Evolutionary conservation across 2,329 filamentous ascomycete species (phyloP).

Genomic region (Pyrenochaeta sp.): DNA sequence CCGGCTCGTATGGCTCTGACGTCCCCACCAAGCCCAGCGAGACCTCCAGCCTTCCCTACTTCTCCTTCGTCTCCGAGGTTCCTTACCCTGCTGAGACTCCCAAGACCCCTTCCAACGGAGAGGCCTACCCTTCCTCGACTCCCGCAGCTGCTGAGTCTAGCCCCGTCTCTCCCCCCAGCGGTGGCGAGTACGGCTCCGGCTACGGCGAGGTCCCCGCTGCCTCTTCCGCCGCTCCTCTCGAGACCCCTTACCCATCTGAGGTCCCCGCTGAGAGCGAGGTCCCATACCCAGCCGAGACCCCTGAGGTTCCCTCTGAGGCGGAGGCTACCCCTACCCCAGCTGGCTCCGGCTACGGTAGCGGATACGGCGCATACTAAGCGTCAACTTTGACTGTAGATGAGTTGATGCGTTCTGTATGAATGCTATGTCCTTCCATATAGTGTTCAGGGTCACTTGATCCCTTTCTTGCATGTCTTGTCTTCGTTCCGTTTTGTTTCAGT

Average conservation of each 20-base stretch:
- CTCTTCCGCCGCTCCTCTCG: slow-evolving; percentile 18
- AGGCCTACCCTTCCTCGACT: slow-evolving; percentile 15
- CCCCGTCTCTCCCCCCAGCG: slow-evolving; percentile 24
- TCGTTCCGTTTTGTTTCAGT: slow-evolving; percentile 25
- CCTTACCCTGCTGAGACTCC: slow-evolving; percentile 17
- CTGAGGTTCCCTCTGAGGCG: slow-evolving; percentile 10
- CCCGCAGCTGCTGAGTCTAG: slow-evolving; percentile 23
- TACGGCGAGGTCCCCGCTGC: slow-evolving; percentile 7
- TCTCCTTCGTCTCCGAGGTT: slow-evolving; percentile 35
- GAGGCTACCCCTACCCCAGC: slow-evolving; percentile 20
- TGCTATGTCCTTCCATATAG: slow-evolving; percentile 10
- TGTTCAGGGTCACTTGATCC: slow-evolving; percentile 29
- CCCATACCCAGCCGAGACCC: slow-evolving; percentile 2
- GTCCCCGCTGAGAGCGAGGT: slow-evolving; percentile 4
- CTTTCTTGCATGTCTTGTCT: slow-evolving; percentile 38
- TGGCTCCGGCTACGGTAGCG: slow-evolving; percentile 24
- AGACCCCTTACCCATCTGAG: slow-evolving; percentile 14
- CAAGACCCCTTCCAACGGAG: slow-evolving; percentile 21
- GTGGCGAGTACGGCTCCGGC: slow-evolving; percentile 11
- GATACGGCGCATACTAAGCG: slow-evolving; percentile 37
- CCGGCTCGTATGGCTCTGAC: slow-evolving; percentile 15
- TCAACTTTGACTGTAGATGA: slow-evolving; percentile 19
- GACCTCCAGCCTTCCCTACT: slow-evolving; percentile 29
- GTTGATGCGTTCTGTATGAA: slow-evolving; percentile 27
- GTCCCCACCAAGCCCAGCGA: slow-evolving; percentile 22